These are phyloP conservation scores for Cucurbita pepo DNA, from an alignment of 306 rosid genomes.

Conservation along the genomic window DNA sequence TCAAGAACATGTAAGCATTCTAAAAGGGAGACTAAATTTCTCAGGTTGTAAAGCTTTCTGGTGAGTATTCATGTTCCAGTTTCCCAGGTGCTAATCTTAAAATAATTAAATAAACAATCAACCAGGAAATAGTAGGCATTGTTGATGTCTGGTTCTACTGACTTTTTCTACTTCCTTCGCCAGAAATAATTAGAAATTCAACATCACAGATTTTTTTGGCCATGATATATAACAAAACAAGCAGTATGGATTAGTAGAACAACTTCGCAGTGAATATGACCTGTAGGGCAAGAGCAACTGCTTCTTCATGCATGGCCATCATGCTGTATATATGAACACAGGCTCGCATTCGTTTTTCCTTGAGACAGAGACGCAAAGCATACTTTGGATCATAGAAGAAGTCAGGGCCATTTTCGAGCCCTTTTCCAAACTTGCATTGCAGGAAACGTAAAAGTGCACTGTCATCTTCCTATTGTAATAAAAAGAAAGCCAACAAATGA, in stretches of 20 bases:
- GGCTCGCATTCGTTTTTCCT: conserved; percentile 96
- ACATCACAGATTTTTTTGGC: not conserved
- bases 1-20: not conserved
- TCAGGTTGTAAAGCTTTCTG: not conserved
- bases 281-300: conserved; percentile 97
- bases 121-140: not conserved
- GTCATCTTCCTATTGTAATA: conserved; percentile 67
- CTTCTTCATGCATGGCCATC: conserved; percentile 99
- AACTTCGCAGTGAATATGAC: conserved; percentile 25
- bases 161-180: conserved; percentile 6
- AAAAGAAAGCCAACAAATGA: not conserved
- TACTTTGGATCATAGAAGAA: conserved; percentile 96
- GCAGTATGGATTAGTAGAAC: not conserved
- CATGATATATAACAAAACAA: not conserved
- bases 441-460: conserved; percentile 75
- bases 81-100: not conserved
- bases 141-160: conserved; percentile 5
- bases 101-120: not conserved
- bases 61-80: not conserved
- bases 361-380: conserved; percentile 93
- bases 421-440: conserved; percentile 91
- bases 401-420: conserved; percentile 79
- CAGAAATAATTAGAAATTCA: not conserved
- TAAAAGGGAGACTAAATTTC: not conserved
- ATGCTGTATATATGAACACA: conserved; percentile 98